Evolutionary conservation across 2,329 filamentous ascomycete species (phyloP), one percentile per base, ranked within the genome.

Genomic region (Verticillium tricorpus): DNA sequence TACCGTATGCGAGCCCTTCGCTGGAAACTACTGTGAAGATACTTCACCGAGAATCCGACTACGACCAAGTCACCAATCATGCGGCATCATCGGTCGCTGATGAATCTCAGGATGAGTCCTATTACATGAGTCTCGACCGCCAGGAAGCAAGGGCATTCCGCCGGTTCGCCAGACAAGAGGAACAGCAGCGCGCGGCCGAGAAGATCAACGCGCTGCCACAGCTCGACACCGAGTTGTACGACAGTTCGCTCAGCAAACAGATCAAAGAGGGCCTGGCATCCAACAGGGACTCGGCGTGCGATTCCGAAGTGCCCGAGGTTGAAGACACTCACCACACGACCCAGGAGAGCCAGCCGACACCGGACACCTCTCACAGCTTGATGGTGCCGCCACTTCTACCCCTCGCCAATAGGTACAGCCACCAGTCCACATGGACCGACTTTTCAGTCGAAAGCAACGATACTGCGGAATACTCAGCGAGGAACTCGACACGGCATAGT

Each of bases 381-480:
- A 73, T 74, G 59, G 77, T 85, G 15, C 84, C 83, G 14, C 72
- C 77, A 58, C 70, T 78, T 66, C 68, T 77, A 58, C 69, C 77
- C 59, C 72, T 78, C 52, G 72, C 74, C 63, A 76, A 85, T 62
- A 77, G 84, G 40, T 72, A 74, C 22, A 87, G 84, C 64, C 82
- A 85, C 57, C 80, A 82, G 60, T 85, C 84, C 1, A 76, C 78
- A n/a, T 87, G 85, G 85, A 87, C 85, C 31, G 84, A 87, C 67
- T 81, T 83, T 63, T 85, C 84, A 0, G 74, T 86, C 11, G 82
- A 83, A 17, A 86, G 82, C 62, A 77, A 75, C 22, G 81, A 83
- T 34, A 74, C 74, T 40, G 74, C 73, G 6, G 71, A 74, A 17
- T 71, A 70, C 59, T 70, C 66, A 25, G 64, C 67, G n/a, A 66